Percentiles rank a stretch among this genome's conserved stretches.
Evolutionary conservation across 78 protist genomes (phyloP).

Genomic region (Dictyostelium capitatum): DNA sequence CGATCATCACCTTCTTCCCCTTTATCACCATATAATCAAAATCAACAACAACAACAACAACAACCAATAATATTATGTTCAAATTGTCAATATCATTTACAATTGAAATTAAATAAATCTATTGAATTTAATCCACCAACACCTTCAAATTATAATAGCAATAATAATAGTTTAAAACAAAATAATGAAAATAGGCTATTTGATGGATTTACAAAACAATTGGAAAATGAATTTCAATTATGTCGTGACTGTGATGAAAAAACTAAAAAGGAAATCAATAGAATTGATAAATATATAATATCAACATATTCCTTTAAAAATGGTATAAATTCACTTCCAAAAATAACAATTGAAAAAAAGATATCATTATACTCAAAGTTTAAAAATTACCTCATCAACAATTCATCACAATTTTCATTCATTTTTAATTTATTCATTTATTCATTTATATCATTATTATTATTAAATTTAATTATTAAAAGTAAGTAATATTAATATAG

Average conservation of each 20-base stretch:
- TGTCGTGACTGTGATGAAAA: neutral
- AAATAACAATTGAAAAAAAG: neutral
- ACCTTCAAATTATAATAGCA: neutral
- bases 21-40: neutral
- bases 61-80: neutral
- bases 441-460: neutral
- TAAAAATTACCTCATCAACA: neutral
- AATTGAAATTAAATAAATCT: neutral
- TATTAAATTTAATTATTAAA: conserved; percentile 1
- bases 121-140: conserved; percentile 5
- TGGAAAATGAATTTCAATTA: conserved; percentile 23
- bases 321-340: neutral
- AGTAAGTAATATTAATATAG: neutral
- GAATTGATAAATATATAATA: conserved; percentile 11
- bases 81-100: conserved; percentile 35
- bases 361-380: neutral
- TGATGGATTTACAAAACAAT: neutral
- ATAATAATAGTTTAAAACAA: neutral
- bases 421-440: neutral
- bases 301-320: neutral
- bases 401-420: neutral
- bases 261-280: conserved; percentile 11
- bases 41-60: neutral
- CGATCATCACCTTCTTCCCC: no score
- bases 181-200: neutral